Percentiles rank a stretch among this genome's conserved stretches.
These are phyloP conservation scores for Botrytis elliptica DNA, from an alignment of 2,329 filamentous ascomycete species.

Conservation along the genomic window DNA sequence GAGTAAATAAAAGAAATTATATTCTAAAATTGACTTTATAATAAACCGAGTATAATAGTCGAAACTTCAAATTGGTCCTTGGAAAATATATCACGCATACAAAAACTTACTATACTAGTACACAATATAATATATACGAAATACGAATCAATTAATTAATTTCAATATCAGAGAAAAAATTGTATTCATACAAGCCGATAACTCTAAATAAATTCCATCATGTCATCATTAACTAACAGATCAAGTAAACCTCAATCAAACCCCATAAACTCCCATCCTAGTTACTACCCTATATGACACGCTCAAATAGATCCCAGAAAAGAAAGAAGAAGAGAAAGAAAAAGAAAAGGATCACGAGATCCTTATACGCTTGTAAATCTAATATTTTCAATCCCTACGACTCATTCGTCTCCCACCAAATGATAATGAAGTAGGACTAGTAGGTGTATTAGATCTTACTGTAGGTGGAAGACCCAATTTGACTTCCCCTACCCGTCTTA, in stretches of 20 bases:
- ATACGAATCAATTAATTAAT: background rate
- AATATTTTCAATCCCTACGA: conserved; percentile 12
- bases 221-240: conserved; percentile 7
- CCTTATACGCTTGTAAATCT: background rate
- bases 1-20: background rate
- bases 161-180: background rate
- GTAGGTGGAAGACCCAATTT: conserved; percentile 47
- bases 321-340: background rate
- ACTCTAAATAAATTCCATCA: conserved; percentile 12
- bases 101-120: background rate
- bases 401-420: conserved; percentile 28
- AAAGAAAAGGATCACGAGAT: conserved; percentile 1
- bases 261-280: conserved; percentile 8
- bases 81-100: background rate
- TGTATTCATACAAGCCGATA: conserved; percentile 20
- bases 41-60: background rate
- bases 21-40: background rate
- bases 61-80: background rate
- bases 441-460: conserved; percentile 24
- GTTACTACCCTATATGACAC: conserved; percentile 17
- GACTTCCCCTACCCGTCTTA: conserved; percentile 81
- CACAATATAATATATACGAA: background rate
- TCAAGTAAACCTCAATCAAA: conserved; percentile 10
- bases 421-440: conserved; percentile 30
- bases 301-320: conserved; percentile 16